Base-by-base conservation (phyloP, 768 basidiomycete genomes). In the Lepiota brunneoincarnata region DNA sequence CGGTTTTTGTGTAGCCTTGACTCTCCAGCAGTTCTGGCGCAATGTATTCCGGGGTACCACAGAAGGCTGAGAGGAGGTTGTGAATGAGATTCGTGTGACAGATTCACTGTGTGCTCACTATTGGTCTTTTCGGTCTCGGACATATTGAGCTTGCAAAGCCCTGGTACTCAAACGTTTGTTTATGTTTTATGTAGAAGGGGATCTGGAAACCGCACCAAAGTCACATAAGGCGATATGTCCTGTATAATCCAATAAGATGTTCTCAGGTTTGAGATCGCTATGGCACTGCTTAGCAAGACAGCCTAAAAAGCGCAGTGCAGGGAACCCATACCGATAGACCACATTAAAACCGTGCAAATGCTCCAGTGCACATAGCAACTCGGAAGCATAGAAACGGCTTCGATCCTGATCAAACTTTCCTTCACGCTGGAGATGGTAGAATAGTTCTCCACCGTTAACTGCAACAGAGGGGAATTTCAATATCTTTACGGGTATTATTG, bases 151-250 rank as follows among this genome's bases (percentile, higher is more conserved):
- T 94, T 93, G 70, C 92, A 95, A 21, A 94, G 79, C n/a, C 89
- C 84, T 85, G 51, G 14, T 36, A 43, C 2, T 2, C 2, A 18
- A 5, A 14, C 26, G 40, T 1, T 18, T 7, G 23, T 20, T 45
- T 58, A 53, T 59, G 48, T 44, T 17, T 57, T 3, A n/a, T 17
- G 17, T n/a, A 15, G n/a, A n/a, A 23, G 38, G 14, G 34, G 6
- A 37, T 21, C 49, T 40, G 49, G 41, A 26, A 34, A 6, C 56
- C 71, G 20, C 61, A 77, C 93, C 96, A 65, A 99, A 99, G 69
- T 99, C 96, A 64, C 96, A 99, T 31, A 99, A 74, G 1, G 96
- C 95, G 59, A 99, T 98, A 64, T 99, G 96, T 7, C 96, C 96
- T 0, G 94, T 95, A 63, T 96, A 98, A 71, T 98, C 96, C 45